These are phyloP conservation scores for Fusarium sp. DNA, from an alignment of 2,329 filamentous ascomycete genomes.

Conservation along the genomic window DNA sequence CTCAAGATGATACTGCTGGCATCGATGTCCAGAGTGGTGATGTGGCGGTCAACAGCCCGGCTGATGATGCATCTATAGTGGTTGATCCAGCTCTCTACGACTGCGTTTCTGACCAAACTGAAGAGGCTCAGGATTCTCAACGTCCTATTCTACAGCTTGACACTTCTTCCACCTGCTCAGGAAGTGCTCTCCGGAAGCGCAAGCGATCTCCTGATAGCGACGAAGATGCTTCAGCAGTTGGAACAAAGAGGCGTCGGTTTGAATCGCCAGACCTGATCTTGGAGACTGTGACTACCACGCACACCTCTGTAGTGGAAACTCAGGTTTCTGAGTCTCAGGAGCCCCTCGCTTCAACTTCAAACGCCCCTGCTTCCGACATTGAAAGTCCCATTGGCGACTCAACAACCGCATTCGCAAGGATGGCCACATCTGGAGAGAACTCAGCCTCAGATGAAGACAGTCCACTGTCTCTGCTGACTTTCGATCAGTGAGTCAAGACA, in stretches of 20 bases:
- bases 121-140: neutral
- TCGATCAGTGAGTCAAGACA: conserved; percentile 6
- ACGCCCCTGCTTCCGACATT: neutral
- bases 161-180: neutral
- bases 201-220: conserved; percentile 5
- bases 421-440: neutral
- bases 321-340: neutral
- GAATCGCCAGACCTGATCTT: neutral
- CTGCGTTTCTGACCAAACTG: neutral
- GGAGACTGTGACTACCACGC: neutral
- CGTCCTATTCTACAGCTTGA: neutral
- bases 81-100: too few species aligned
- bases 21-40: too few species aligned
- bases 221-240: neutral
- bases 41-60: too few species aligned
- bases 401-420: neutral
- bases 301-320: neutral
- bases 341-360: neutral
- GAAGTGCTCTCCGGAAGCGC: neutral
- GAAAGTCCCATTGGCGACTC: neutral
- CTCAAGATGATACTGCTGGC: too few species aligned
- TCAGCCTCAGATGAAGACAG: neutral
- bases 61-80: too few species aligned
- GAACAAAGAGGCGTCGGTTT: conserved; percentile 3
- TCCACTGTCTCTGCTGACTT: neutral